Evolutionary conservation across 331 rosid genomes (phyloP).

Genomic region (Stylosanthes scabra): DNA sequence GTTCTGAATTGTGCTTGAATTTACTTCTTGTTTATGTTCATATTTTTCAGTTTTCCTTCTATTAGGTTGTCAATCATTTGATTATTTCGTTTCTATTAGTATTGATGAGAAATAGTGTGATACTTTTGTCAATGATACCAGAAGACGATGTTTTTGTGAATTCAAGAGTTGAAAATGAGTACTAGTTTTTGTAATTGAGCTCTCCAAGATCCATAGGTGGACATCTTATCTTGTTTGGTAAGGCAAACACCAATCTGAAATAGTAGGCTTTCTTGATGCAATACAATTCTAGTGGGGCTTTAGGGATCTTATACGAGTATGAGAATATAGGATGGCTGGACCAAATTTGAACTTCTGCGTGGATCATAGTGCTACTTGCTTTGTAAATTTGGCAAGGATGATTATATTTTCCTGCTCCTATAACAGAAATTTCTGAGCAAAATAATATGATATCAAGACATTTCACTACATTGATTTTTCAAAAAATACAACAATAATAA

Average conservation of each 20-base stretch:
- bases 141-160: constrained; percentile 14
- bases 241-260: background rate
- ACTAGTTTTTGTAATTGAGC: background rate
- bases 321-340: constrained; percentile 5
- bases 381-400: constrained; percentile 14
- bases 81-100: background rate
- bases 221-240: constrained; percentile 20
- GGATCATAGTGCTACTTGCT: constrained; percentile 7
- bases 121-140: no score
- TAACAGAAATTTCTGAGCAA: constrained; percentile 15
- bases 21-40: background rate
- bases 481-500: background rate
- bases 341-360: constrained; percentile 2
- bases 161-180: constrained; percentile 5
- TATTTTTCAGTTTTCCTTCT: background rate
- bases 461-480: background rate
- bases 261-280: constrained; percentile 11
- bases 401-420: constrained; percentile 3
- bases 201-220: background rate
- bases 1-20: background rate
- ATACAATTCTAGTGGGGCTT: constrained; percentile 19
- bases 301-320: constrained; percentile 12
- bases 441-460: background rate
- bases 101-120: background rate
- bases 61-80: background rate